phyloP scores from a whole-genome alignment of 2,329 filamentous ascomycete species.

The Colletotrichum spaethianum region DNA sequence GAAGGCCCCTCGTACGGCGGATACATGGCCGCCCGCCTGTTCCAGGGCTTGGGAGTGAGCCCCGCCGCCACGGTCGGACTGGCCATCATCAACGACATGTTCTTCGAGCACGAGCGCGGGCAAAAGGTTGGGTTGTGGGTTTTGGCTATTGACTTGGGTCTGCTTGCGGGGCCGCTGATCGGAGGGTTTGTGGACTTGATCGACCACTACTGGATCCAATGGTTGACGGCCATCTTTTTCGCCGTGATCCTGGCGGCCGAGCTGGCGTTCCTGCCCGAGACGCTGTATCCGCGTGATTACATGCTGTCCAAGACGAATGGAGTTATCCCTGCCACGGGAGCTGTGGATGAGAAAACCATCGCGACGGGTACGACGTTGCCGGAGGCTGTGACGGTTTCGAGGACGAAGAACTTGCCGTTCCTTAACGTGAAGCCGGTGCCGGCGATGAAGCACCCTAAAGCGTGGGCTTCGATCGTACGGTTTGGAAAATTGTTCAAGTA shows the following conservation, averaged over 20 bases:
- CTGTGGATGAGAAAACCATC: conserved; percentile 36
- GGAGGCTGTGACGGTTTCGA: conserved; percentile 45
- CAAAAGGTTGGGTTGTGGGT: conserved; percentile 71
- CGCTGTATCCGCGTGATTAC: conserved; percentile 66
- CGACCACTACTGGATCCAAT: conserved; percentile 66
- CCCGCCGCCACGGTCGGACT: conserved; percentile 69
- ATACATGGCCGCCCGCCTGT: conserved; percentile 72
- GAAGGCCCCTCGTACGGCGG: conserved; percentile 56
- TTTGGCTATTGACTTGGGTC: conserved; percentile 67
- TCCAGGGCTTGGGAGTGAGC: conserved; percentile 69
- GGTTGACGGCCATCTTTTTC: conserved; percentile 68
- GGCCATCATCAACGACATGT: conserved; percentile 68
- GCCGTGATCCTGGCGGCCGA: conserved; percentile 62
- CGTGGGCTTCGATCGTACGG: conserved; percentile 60
- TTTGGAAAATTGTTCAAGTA: conserved; percentile 64
- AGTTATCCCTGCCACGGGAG: conserved; percentile 8
- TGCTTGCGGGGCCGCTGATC: conserved; percentile 60
- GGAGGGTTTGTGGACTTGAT: conserved; percentile 66
- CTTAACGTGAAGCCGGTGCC: conserved; percentile 62
- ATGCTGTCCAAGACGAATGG: conserved; percentile 55
- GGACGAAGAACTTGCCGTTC: conserved; percentile 60
- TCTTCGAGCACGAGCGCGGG: conserved; percentile 70
- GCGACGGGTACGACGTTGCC: conserved; percentile 29
- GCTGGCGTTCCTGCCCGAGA: conserved; percentile 67
- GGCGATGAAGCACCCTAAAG: conserved; percentile 64